These are phyloP conservation scores for Globisporangium canariense DNA, from an alignment of 352 stramenopile species.

Conservation along the genomic window DNA sequence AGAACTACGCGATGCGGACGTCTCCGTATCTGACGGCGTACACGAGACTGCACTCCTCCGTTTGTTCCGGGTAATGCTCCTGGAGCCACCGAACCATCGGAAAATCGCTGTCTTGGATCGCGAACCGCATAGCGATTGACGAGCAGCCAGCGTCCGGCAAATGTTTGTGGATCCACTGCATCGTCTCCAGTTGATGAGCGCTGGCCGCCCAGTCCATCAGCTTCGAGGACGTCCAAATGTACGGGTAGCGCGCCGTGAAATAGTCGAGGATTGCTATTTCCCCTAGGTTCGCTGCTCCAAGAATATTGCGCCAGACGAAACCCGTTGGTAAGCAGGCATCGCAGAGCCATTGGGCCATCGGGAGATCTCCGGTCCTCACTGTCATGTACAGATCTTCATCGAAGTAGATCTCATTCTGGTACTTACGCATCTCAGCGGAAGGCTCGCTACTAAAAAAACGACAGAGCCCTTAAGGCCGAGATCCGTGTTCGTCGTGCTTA, in stretches of 20 bases:
- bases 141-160: neutral
- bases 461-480: too few relatives aligned
- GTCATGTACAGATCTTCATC: neutral
- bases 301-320: neutral
- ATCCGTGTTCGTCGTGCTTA: too few relatives aligned
- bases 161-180: neutral
- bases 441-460: too few relatives aligned
- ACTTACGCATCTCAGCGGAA: neutral
- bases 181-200: neutral
- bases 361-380: neutral
- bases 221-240: neutral
- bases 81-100: neutral
- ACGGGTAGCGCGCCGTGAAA: neutral
- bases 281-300: neutral
- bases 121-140: neutral
- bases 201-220: neutral
- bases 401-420: neutral
- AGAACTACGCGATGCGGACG: neutral
- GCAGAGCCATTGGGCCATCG: neutral
- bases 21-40: neutral
- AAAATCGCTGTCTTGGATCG: neutral
- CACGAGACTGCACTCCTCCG: too few relatives aligned
- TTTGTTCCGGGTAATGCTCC: neutral
- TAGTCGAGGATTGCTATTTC: neutral
- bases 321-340: neutral